Percentiles rank a stretch among this genome's conserved stretches.
Conservation (phyloP, 768 basidiomycete species). For the Pulveroboletus sp. region DNA sequence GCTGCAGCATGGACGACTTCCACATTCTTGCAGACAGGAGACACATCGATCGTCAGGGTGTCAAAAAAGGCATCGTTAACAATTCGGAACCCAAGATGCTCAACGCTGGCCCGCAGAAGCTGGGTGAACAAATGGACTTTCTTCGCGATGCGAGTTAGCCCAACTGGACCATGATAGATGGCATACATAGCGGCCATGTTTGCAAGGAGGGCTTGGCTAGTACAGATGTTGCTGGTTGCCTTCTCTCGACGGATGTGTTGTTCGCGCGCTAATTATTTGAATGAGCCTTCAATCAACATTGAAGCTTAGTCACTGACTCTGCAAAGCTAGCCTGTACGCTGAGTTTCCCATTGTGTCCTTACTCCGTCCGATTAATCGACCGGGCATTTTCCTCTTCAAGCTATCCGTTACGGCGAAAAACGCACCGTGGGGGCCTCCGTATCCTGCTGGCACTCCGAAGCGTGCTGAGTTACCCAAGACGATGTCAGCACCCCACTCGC, state of each 20-base stretch:
- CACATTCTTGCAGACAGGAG: slow-evolving; percentile 52
- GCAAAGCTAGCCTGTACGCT: slow-evolving; percentile 90
- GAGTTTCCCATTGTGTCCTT: slow-evolving; percentile 80
- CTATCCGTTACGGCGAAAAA: slow-evolving; percentile 94
- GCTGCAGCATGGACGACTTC: slow-evolving; percentile 69
- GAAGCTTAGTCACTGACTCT: slow-evolving; percentile 59
- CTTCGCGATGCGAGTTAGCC: slow-evolving; percentile 78
- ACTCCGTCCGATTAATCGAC: slow-evolving; percentile 88
- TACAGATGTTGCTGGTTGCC: slow-evolving; percentile 98
- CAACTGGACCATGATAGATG: slow-evolving; percentile 90
- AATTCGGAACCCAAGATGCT: slow-evolving; percentile 70
- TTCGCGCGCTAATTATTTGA: slow-evolving; percentile 66
- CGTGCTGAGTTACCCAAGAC: slow-evolving; percentile 94
- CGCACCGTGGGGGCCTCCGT: slow-evolving; percentile 95
- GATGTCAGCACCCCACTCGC: slow-evolving; percentile 98
- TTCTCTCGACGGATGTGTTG: slow-evolving; percentile 98
- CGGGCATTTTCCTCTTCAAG: slow-evolving; percentile 98
- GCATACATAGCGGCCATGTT: slow-evolving; percentile 99
- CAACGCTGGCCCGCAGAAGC: slow-evolving; percentile 64
- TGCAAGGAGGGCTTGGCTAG: slow-evolving; percentile 94
- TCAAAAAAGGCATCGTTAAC: slow-evolving; percentile 84
- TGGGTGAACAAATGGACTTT: slow-evolving; percentile 90
- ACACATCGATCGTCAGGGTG: slow-evolving; percentile 79
- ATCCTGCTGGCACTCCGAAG: slow-evolving; percentile 96
- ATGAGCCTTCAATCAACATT: slow-evolving; percentile 10